These are phyloP conservation scores for Carnegiea gigantea DNA, from an alignment of 179 eudicot species.

Conservation along the genomic window DNA sequence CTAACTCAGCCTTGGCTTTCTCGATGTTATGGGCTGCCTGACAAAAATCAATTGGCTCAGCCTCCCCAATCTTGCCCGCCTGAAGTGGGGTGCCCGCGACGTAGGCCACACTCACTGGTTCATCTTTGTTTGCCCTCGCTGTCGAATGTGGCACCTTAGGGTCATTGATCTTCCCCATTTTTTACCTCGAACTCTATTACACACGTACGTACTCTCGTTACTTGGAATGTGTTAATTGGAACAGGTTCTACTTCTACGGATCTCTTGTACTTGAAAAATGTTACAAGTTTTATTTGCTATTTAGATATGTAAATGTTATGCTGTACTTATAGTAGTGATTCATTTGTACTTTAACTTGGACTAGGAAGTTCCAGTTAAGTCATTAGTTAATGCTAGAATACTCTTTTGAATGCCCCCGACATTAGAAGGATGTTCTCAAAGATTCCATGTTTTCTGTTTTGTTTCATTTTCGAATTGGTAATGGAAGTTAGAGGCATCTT, in stretches of 20 bases:
- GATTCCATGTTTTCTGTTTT: not conserved
- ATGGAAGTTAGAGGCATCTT: not conserved
- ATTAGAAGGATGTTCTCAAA: not conserved
- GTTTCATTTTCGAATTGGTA: not conserved
- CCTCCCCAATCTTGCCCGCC: not conserved
- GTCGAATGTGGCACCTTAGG: not conserved
- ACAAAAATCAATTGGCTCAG: not conserved
- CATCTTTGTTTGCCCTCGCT: not conserved
- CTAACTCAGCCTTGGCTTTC: not conserved
- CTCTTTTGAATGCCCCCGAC: not conserved
- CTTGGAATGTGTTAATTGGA: too few relatives aligned
- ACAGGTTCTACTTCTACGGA: too few relatives aligned
- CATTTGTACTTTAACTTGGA: not conserved
- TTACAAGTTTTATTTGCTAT: not conserved
- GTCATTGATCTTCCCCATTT: constrained; percentile 5
- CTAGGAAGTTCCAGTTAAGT: constrained; percentile 5
- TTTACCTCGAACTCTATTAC: not conserved
- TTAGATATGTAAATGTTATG: not conserved
- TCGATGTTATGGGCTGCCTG: not conserved
- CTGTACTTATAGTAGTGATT: not conserved
- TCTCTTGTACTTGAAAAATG: not conserved
- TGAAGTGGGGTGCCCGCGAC: not conserved
- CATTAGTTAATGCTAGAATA: not conserved
- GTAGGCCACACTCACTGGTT: constrained; percentile 3
- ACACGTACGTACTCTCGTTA: too few relatives aligned